Percentiles rank a stretch among this genome's conserved stretches.
Evolutionary conservation across 2,329 filamentous ascomycete genomes (phyloP).

Genomic region (Exophiala calicioides): DNA sequence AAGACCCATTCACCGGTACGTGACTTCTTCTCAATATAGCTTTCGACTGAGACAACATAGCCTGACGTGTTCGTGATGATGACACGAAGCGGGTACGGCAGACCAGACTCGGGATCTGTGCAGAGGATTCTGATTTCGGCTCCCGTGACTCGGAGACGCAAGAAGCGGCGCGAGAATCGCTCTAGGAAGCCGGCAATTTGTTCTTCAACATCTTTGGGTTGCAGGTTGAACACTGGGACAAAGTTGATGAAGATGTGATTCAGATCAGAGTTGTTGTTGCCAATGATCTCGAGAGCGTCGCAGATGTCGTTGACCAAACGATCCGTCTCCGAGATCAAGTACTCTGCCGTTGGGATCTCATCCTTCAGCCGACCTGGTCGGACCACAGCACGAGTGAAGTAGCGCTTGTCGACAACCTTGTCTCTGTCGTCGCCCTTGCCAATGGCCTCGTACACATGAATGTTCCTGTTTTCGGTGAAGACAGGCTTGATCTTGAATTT

Average conservation of each 20-base stretch:
- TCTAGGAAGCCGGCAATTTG: constrained; percentile 94
- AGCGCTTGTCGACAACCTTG: constrained; percentile 70
- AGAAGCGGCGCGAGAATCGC: constrained; percentile 89
- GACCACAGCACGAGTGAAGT: constrained; percentile 96
- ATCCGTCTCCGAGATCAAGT: constrained; percentile 95
- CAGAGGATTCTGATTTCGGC: constrained; percentile 98
- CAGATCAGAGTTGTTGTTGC: constrained; percentile 98
- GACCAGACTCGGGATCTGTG: constrained; percentile 81
- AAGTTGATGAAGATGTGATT: constrained; percentile 99
- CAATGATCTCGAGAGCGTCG: constrained; percentile 95
- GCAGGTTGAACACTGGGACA: constrained; percentile 89
- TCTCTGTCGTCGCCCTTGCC: constrained; percentile 94
- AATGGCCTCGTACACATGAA: constrained; percentile 96
- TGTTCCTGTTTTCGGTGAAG: constrained; percentile 98
- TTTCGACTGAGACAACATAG: constrained; percentile 95
- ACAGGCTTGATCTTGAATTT: constrained; percentile 99
- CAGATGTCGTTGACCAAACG: constrained; percentile 96
- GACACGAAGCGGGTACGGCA: constrained; percentile 88
- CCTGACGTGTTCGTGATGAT: constrained; percentile 98
- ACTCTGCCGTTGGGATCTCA: constrained; percentile 97
- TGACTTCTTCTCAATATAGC: constrained; percentile 96
- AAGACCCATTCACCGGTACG: constrained; percentile 99
- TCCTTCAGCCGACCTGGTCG: constrained; percentile 91
- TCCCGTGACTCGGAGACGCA: constrained; percentile 93
- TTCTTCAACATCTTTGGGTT: constrained; percentile 86